Evolutionary conservation across 1,284 basidiomycete species (phyloP).

Genomic region (Xerocomus cyaneibrunnescens): DNA sequence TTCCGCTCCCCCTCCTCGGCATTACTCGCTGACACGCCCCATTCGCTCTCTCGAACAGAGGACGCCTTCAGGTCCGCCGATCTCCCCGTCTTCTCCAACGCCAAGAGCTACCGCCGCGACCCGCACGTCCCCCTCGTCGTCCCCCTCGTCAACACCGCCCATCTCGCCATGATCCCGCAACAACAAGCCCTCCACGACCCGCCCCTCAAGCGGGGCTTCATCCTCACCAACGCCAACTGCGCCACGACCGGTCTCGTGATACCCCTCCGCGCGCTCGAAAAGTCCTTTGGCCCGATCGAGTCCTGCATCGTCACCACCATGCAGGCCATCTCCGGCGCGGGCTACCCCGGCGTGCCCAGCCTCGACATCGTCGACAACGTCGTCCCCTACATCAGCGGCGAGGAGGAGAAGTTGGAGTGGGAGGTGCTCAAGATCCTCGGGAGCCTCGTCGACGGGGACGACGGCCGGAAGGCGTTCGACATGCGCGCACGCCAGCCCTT

Average conservation of each 20-base stretch:
- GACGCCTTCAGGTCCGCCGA: conserved; percentile 85
- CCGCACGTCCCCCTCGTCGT: conserved; percentile 96
- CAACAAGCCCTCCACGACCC: conserved; percentile 74
- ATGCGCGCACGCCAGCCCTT: conserved; percentile 81
- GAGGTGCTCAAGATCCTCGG: conserved; percentile 98
- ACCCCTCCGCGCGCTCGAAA: conserved; percentile 90
- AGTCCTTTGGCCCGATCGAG: conserved; percentile 91
- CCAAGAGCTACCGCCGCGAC: conserved; percentile 96
- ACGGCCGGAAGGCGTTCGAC: conserved; percentile 69
- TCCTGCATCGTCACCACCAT: conserved; percentile 91
- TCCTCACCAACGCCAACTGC: conserved; percentile 99
- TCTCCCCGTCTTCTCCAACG: conserved; percentile 94
- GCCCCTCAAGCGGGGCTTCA: conserved; percentile 85
- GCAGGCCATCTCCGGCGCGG: conserved; percentile 97
- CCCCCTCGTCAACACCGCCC: conserved; percentile 91
- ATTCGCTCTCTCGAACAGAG: conserved; percentile 43
- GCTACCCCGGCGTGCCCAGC: conserved; percentile 91
- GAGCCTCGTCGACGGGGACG: conserved; percentile 59
- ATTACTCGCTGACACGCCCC: not conserved
- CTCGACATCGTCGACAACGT: conserved; percentile 97
- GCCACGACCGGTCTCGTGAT: conserved; percentile 95
- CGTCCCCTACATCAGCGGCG: conserved; percentile 92
- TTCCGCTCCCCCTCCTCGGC: not conserved
- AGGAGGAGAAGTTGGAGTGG: conserved; percentile 99
- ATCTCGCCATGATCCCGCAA: conserved; percentile 83